Evolutionary conservation across 2,329 filamentous ascomycete species (phyloP), one percentile per base, ranked within the genome.

Genomic region (Nemania sp.): DNA sequence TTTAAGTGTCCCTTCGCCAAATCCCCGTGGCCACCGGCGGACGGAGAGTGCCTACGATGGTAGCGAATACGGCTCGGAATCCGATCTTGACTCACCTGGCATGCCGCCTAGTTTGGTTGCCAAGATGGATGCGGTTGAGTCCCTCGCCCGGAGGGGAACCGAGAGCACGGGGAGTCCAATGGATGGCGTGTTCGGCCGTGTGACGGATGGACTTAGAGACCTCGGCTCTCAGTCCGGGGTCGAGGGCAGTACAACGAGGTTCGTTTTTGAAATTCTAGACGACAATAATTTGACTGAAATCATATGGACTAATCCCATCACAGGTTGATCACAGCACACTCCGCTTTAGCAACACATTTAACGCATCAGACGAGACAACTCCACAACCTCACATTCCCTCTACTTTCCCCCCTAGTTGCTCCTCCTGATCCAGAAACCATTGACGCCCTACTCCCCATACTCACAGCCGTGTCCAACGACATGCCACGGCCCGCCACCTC

Each of bases 321-420:
- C 74, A 94, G 91, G 75, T 82, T 93, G 70, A 92, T 92, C 77
- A 93, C 91, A 51, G 90, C 92, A 38, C 91, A 93, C 78, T 88
- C 90, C 29, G 91, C 92, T 15, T 82, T 94, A 56, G 90, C 92
- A 54, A 91, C 91, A 22, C 91, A 96, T 76, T 83, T 95, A 52
- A 85, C 86, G 15, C 90, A 93, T 78, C 92, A 95, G 80, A 90
- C 91, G 57, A 90, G 92, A 62, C 89, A 90, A 69, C 83, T 96
- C 10, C 92, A 94, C 73, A 91, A 89, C 66, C 84, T 95, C 38
- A 88, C 90, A 1, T 92, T 92, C 72, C 88, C 85, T 32, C 82
- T 95, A 24, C 85, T 93, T 70, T 92, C 90, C 15, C 92, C 92
- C 0, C 83, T 93, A 26, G 86, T 89, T 13, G 81, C 88, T 24